A percentile compares a stretch with the other conserved stretches of the same genome.
Conservation (phyloP, 129 eudicot species). For the Flaveria bidentis region DNA sequence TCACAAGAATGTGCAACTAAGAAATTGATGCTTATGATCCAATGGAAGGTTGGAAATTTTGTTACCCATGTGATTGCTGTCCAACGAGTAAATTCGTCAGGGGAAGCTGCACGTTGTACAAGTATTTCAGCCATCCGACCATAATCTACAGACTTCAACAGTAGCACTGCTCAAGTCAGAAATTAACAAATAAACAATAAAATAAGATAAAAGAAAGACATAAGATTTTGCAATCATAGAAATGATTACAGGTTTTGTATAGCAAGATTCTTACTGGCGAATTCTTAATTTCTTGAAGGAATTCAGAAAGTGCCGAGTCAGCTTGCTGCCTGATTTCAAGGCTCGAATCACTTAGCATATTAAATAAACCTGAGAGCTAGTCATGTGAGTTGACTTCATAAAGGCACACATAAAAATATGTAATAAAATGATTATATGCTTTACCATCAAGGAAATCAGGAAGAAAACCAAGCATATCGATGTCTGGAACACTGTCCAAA, state of each 20-base stretch:
- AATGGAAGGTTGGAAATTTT: not conserved
- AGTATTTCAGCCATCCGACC: constrained; percentile 99
- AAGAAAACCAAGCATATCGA: constrained; percentile 95
- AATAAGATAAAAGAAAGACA: constrained; percentile 9
- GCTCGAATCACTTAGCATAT: constrained; percentile 96
- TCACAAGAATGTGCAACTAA: constrained; percentile 10
- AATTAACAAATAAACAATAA: constrained; percentile 38
- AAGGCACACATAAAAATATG: not conserved
- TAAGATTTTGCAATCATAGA: not conserved
- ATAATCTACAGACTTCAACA: constrained; percentile 98
- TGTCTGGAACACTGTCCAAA: constrained; percentile 94
- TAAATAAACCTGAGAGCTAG: constrained; percentile 74
- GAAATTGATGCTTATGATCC: not conserved
- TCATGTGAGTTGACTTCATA: constrained; percentile 25
- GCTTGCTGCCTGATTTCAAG: constrained; percentile 97
- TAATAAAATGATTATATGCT: constrained; percentile 22
- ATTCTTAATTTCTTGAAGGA: constrained; percentile 93
- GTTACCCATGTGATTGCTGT: constrained; percentile 98
- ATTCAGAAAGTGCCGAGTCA: constrained; percentile 93
- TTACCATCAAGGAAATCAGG: constrained; percentile 99
- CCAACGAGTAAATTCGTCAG: constrained; percentile 88
- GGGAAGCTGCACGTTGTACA: constrained; percentile 88
- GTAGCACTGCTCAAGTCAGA: constrained; percentile 60
- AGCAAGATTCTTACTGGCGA: constrained; percentile 65
- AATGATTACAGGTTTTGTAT: constrained; percentile 4